Evolutionary conservation across 352 stramenopile species (phyloP).

Genomic region (Phytophthora multivora): DNA sequence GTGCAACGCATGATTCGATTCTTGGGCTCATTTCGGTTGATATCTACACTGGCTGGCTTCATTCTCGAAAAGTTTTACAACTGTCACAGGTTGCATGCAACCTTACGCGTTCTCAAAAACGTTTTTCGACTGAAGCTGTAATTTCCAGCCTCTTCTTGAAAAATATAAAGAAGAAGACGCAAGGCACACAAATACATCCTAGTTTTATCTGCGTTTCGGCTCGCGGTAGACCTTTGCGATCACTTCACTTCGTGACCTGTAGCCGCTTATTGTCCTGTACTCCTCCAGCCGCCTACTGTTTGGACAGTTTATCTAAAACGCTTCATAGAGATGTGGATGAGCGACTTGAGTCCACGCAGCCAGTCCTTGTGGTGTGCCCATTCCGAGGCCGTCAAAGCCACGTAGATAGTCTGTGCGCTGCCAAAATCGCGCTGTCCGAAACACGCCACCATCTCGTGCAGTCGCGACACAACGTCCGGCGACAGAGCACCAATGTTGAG

Average conservation of each 20-base stretch:
- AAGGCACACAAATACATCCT: constrained; percentile 4
- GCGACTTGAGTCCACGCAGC: constrained; percentile 96
- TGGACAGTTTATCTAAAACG: constrained; percentile 78
- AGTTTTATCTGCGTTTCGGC: constrained; percentile 23
- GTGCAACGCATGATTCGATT: too few relatives aligned
- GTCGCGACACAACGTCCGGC: constrained; percentile 64
- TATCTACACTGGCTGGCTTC: too few relatives aligned
- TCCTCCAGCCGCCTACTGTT: constrained; percentile 7
- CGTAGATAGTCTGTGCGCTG: constrained; percentile 86
- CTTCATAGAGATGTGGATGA: constrained; percentile 95
- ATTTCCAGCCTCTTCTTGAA: too few relatives aligned
- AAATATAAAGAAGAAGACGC: background rate
- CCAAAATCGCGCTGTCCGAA: constrained; percentile 83
- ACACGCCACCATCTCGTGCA: constrained; percentile 83
- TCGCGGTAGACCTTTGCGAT: constrained; percentile 11
- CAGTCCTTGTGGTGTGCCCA: constrained; percentile 98
- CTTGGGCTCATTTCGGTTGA: too few relatives aligned
- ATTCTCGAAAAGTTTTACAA: too few relatives aligned
- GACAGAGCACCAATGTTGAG: constrained; percentile 82
- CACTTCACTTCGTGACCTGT: constrained; percentile 27
- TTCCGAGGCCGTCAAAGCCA: constrained; percentile 91
- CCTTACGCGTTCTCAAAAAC: too few relatives aligned
- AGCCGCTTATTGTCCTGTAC: constrained; percentile 9
- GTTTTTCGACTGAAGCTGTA: too few relatives aligned
- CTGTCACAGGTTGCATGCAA: too few relatives aligned